Evolutionary conservation across 108 stramenopile species (phyloP), one percentile per base, ranked within the genome.

Genomic region (Craspedostauros australis): DNA sequence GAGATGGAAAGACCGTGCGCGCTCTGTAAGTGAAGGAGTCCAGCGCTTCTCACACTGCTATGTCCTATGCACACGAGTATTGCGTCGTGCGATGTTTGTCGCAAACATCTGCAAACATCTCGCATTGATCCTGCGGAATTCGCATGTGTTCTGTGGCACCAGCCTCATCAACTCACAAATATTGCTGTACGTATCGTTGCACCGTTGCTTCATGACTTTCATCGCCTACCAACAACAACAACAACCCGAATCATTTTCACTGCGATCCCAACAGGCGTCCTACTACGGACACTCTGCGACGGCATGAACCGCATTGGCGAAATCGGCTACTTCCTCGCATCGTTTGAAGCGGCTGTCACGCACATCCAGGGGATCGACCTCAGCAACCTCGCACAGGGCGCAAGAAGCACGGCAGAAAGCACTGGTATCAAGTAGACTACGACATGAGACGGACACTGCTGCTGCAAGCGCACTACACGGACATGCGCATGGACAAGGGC

Each of bases 261-360:
- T 19, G 23, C n/a, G n/a, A n/a, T n/a, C n/a, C n/a, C n/a, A n/a
- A n/a, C 46, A 79, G 77, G 77, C 51, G 77, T 75, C 14, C 44
- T 88, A 23, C 70, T 95, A 0, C 54, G 66, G 28, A 71, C 70
- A 28, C 64, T 95, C 38, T 95, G 94, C 41, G 94, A 91, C 59
- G 70, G 59, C 6, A 60, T 65, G 21, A 82, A 82, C 64, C 39
- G 69, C 37, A 86, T 91, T 53, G 83, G 86, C 36, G 94, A 95
- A 62, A 74, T 79, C 19, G 94, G 94, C 5, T 95, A 95, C 50
- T 95, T 90, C 49, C 50, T 93, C 5, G 84, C 94, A 20, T 87
- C 80, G 4, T 90, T 90, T 41, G 75, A 91, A 47, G 94, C 94
- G n/a, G 86, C 88, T 3, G 67, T 95, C 32, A 70, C 68, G 23